phyloP scores from a whole-genome alignment of 257 asterid genomes.

The Leonotis leonurus region DNA sequence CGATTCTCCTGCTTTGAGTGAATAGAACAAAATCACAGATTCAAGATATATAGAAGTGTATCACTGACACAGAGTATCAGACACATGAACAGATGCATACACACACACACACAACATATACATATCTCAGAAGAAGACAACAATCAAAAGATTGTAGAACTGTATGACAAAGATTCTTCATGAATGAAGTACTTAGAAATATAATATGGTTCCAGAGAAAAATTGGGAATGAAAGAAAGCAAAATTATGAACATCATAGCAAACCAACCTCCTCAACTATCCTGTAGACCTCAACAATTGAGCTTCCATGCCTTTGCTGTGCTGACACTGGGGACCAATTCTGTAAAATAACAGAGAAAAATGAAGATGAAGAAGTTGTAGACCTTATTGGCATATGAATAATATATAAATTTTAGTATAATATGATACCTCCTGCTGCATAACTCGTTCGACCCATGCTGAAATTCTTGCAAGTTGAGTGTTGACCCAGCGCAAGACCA shows the following conservation, averaged over 20 bases:
- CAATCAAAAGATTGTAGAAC: no score
- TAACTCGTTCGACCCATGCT: constrained; percentile 92
- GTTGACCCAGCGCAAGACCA: constrained; percentile 97
- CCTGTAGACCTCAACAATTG: constrained; percentile 95
- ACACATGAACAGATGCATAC: no score
- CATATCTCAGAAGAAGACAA: no score
- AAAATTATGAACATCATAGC: constrained; percentile 5
- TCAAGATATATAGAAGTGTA: not conserved
- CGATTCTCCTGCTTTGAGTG: not conserved
- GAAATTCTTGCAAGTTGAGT: constrained; percentile 83
- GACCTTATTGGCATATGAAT: no score
- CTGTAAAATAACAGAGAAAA: constrained; percentile 39
- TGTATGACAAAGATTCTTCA: constrained; percentile 12
- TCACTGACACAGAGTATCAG: no score
- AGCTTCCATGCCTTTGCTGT: constrained; percentile 94
- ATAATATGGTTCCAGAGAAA: not conserved
- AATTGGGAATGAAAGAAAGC: not conserved
- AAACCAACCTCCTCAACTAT: constrained; percentile 88
- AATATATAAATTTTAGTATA: not conserved
- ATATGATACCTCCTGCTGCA: constrained; percentile 80
- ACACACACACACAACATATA: no score
- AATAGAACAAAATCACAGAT: not conserved
- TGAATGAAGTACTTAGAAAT: not conserved
- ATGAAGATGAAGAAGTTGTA: not conserved
- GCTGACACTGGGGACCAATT: constrained; percentile 80